Evolutionary conservation across 352 stramenopile genomes (phyloP), one percentile per base, ranked within the genome.

Genomic region (Saprolegnia parasitica): DNA sequence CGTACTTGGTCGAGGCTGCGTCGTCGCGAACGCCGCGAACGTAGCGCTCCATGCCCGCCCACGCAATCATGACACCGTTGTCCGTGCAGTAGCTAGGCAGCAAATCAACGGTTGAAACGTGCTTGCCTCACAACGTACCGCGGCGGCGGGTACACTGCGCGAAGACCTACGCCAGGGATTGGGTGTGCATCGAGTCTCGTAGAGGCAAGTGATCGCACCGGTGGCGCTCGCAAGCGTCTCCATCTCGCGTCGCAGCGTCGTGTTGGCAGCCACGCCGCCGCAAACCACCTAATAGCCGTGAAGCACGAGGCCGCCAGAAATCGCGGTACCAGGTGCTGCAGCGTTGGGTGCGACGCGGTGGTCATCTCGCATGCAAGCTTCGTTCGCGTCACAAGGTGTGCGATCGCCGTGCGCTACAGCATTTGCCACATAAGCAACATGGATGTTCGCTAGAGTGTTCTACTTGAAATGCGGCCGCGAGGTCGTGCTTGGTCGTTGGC

Each of bases 1-100:
- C 74, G 74, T 95, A 95, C 26, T 84, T 83, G 45, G 79, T 78
- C 8, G 61, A 65, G 13, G 73, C 54, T 0, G 78, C 75, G 16
- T 93, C 81, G 64, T 77, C 89, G 1, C 85, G 84, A 72, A 84
- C 81, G 26, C 82, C 83, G 4, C 68, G 71, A 9, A 60, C 45
- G 67, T 89, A 82, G 26, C 81, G 76, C 70, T 96, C 85, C 15
- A 93, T 76, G 6, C 91, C 96, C 9, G 96, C 91, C 96, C 95
- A 99, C 1, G 97, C 96, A 55, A 98, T 80, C 93, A 98, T 98
- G 26, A 97, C 94, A 54, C 95, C 97, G 75, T 99, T 99, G 85
- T 99, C 97, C 1, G 97, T 99, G 80, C 97, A 99, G 49, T 99
- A 89, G 68, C 91, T 79, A n/a, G 42, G 42, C 42, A 49, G 2